Conservation (phyloP, 257 asterid species). For the Rehmannia glutinosa region DNA sequence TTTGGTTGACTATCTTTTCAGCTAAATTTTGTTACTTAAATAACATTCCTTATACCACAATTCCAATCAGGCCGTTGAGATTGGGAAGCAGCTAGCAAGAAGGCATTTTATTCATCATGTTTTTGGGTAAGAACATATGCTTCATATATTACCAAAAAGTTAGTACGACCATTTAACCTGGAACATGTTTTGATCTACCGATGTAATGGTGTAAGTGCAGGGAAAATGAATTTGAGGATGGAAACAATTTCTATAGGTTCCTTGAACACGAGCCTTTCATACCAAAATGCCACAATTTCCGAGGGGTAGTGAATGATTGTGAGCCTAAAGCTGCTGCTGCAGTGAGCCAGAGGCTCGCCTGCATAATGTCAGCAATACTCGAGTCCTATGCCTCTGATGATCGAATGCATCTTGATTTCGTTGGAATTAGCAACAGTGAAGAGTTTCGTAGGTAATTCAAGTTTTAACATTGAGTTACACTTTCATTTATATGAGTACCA, state of each 20-base stretch:
- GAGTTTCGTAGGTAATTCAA: constrained; percentile 75
- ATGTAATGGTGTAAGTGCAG: constrained; percentile 29
- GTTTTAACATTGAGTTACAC: no score
- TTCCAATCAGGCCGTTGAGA: constrained; percentile 60
- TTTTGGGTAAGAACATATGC: constrained; percentile 54
- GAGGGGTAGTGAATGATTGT: constrained; percentile 62
- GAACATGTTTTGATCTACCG: background rate
- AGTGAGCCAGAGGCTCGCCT: constrained; percentile 52
- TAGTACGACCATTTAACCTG: background rate
- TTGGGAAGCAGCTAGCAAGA: constrained; percentile 71
- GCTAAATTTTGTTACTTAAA: background rate
- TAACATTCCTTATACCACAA: background rate
- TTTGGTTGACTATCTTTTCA: background rate
- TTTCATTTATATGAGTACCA: no score
- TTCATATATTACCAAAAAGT: background rate
- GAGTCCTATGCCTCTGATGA: constrained; percentile 82
- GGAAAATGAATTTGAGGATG: constrained; percentile 86
- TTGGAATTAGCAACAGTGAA: constrained; percentile 88
- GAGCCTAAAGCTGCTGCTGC: constrained; percentile 56
- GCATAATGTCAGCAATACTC: constrained; percentile 81
- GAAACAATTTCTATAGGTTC: constrained; percentile 74
- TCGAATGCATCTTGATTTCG: constrained; percentile 55
- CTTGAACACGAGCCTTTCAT: constrained; percentile 89
- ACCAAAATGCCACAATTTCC: constrained; percentile 72
- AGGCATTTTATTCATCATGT: constrained; percentile 87